These are phyloP conservation scores for Pythium brachiatum DNA, from an alignment of 352 stramenopile genomes.

Conservation along the genomic window DNA sequence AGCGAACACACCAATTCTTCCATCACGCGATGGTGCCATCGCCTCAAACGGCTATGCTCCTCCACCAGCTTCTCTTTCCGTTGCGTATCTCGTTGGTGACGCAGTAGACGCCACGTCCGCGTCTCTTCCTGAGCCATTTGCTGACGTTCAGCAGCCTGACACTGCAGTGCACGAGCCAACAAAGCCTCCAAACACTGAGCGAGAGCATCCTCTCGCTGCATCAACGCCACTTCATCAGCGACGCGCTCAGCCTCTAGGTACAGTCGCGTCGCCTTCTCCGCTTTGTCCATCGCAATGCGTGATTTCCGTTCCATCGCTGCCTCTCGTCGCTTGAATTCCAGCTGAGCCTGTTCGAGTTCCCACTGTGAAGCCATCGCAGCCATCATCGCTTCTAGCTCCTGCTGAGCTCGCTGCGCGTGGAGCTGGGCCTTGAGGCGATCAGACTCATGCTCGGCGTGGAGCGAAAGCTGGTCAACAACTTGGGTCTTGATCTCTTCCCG, in stretches of 20 bases:
- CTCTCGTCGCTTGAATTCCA: slow-evolving; percentile 8
- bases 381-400: slow-evolving; percentile 15
- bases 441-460: not conserved
- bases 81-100: slow-evolving; percentile 1
- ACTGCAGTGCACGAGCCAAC: not conserved
- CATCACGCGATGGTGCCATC: slow-evolving; percentile 29
- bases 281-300: slow-evolving; percentile 18
- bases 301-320: slow-evolving; percentile 14
- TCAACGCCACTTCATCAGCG: not conserved
- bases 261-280: slow-evolving; percentile 12
- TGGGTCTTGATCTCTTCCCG: not conserved
- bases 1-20: slow-evolving; percentile 26
- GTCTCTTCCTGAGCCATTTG: slow-evolving; percentile 18
- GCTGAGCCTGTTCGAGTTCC: slow-evolving; percentile 24
- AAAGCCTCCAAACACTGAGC: not conserved
- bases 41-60: slow-evolving; percentile 23
- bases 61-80: slow-evolving; percentile 21
- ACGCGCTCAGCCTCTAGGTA: not conserved
- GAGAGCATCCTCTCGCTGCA: slow-evolving; percentile 12
- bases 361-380: slow-evolving; percentile 23
- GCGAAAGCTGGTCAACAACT: not conserved
- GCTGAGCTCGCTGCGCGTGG: slow-evolving; percentile 3
- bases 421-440: not conserved
- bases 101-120: slow-evolving; percentile 3
- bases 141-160: not conserved